Percentiles rank a stretch among this genome's conserved stretches.
Conservation (phyloP, 352 stramenopile species). For the Globisporangium paddicum region DNA sequence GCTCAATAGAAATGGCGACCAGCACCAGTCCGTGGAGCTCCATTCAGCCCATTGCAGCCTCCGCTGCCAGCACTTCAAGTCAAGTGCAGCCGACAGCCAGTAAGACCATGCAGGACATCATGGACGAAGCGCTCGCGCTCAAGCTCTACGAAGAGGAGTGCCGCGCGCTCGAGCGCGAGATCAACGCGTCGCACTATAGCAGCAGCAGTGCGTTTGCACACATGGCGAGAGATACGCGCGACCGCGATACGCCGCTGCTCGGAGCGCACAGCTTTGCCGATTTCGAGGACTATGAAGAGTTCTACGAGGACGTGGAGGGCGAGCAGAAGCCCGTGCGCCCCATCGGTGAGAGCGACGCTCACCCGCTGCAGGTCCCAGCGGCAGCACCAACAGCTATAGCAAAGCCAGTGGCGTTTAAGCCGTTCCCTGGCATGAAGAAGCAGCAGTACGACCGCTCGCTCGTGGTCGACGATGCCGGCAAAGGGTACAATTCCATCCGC, state of each 20-base stretch:
- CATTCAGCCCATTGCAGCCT: background rate
- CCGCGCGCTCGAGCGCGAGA: slow-evolving; percentile 27
- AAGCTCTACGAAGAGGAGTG: slow-evolving; percentile 65
- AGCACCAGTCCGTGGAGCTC: slow-evolving; percentile 9
- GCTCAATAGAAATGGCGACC: slow-evolving; percentile 5
- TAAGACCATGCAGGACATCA: slow-evolving; percentile 56
- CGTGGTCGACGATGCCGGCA: slow-evolving; percentile 20
- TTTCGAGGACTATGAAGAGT: slow-evolving; percentile 12
- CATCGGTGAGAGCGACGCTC: background rate
- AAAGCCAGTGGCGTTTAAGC: slow-evolving; percentile 12
- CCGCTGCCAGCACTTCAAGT: background rate
- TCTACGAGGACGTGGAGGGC: slow-evolving; percentile 5
- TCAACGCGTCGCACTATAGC: slow-evolving; percentile 29
- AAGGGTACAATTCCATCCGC: slow-evolving; percentile 51
- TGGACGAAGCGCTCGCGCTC: slow-evolving; percentile 62
- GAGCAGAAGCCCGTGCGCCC: background rate
- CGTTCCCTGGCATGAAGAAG: slow-evolving; percentile 23
- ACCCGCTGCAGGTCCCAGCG: background rate
- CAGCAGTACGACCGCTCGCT: slow-evolving; percentile 28
- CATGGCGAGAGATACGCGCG: slow-evolving; percentile 15
- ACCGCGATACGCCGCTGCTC: slow-evolving; percentile 29
- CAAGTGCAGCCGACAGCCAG: background rate
- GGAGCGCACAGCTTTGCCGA: slow-evolving; percentile 37
- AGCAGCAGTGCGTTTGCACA: slow-evolving; percentile 31
- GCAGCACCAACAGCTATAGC: background rate